Evolutionary conservation across 129 eudicot species (phyloP), one percentile per base, ranked within the genome.

Genomic region (Lonicera japonica): DNA sequence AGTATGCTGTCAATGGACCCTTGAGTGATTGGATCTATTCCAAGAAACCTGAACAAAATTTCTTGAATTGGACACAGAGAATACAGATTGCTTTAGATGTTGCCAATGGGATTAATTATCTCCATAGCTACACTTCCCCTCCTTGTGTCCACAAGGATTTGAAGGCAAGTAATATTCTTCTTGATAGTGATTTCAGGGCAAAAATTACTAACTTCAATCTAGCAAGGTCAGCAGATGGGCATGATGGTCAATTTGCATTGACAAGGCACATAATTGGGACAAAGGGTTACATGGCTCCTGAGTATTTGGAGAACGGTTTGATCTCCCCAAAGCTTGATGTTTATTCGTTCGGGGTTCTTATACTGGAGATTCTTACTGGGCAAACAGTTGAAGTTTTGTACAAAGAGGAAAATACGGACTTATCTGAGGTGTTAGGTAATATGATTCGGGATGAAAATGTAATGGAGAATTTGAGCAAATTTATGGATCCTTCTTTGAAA

Each of bases 261-360:
- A 92, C 99, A 7, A 75, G 88, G 56, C 99, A 92, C 70, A 92
- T 92, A 25, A 82, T 83, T 36, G 99, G 96, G 67, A 88, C 85
- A 25, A 77, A 90, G 79, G 99, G 99, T 45, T 88, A 88, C 84
- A 82, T 92, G 96, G 90, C 99, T 54, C 99, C 96, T 0, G 99
- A 92, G 85, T 88, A 87, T 76, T 67, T 92, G 75, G 95, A 83
- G 51, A 79, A 85, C 51, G 99, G 96, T 11, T 46, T 88, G 56
- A 68, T 92, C 54, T 82, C 99, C 41, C 79, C 96, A 22, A 88
- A 88, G 89, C 91, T 88, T 20, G 99, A 92, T 81, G 99, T 92
- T 52, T 92, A 83, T 38, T 77, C 96, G 63, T 81, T 92, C 58
- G 99, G 99, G 12, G 86, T 92, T 58, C 77, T 88, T 20, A 29